Evolutionary conservation across 345 rosid genomes (phyloP).

Genomic region (Microcos paniculata): DNA sequence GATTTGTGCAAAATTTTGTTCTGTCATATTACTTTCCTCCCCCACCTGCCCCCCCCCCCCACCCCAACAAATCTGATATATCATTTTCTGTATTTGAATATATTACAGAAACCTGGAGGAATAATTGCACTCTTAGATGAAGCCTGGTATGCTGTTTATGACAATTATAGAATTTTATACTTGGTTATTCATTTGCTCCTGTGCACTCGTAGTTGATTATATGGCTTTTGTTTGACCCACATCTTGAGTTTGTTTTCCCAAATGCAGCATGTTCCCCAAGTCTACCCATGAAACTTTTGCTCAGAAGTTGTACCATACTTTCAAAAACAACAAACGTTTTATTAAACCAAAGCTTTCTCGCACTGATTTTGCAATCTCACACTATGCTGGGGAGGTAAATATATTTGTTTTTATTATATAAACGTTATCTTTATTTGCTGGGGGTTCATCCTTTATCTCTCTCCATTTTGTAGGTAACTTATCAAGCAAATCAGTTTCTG

Average conservation of each 20-base stretch:
- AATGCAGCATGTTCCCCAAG: constrained; percentile 79
- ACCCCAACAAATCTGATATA: too few species aligned
- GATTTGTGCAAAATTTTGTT: background rate
- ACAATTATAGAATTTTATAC: constrained; percentile 3
- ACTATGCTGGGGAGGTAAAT: constrained; percentile 77
- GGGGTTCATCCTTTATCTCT: background rate
- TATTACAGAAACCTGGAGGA: constrained; percentile 79
- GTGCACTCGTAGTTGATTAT: background rate
- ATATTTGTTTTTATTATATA: background rate
- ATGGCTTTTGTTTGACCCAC: background rate
- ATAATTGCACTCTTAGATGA: constrained; percentile 75
- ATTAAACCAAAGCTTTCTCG: constrained; percentile 73
- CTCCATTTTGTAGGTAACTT: constrained; percentile 44
- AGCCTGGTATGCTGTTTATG: constrained; percentile 53
- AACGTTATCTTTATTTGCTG: background rate
- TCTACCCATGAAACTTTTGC: constrained; percentile 85
- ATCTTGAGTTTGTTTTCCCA: background rate
- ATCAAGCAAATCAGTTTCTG: constrained; percentile 69
- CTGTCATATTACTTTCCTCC: background rate
- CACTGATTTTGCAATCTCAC: constrained; percentile 71
- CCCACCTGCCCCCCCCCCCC: too few species aligned
- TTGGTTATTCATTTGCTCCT: background rate
- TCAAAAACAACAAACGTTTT: constrained; percentile 68
- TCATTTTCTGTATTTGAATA: background rate
- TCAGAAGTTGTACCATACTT: constrained; percentile 76